Base-by-base conservation (phyloP, 1,284 basidiomycete genomes). In the Tetrapyrgos nigripes region DNA sequence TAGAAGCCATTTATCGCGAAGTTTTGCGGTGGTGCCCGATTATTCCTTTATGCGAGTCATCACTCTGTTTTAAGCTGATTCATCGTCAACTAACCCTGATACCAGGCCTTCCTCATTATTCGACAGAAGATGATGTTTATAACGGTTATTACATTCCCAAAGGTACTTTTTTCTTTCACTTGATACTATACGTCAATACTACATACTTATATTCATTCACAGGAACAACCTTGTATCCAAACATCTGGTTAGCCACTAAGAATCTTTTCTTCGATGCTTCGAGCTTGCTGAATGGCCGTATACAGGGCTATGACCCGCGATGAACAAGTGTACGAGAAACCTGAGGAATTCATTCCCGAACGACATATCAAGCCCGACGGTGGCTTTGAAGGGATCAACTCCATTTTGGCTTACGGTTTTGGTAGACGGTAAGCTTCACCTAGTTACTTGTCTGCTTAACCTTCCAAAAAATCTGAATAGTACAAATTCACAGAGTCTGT, bases 1-100 rank as follows among this genome's bases (percentile, higher is more conserved):
- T 74, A 19, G 61, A 69, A 44, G 71, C 72, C 1, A 53, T 71
- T 8, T 59, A 73, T 3, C 65, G 70, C 24, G 76, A 77, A 59
- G 63, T 68, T 3, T 48, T 73, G 45, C 58, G 73, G 17, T 74
- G 71, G 72, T 43, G 58, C 14, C 57, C 56, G 8, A 48, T 53
- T 27, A 17, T 55, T 23, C 62, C 62, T 1, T 14, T 55, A 6
- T 59, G 62, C 57, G 53, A 53, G 46, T 28, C 4, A 14, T 10
- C 17, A 11, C 48, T 29, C 2, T 14, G n/a, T n/a, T 21, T 19
- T 24, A 19, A n/a, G 29, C n/a, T n/a, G 4, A 26, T 10, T 14
- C 13, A 27, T 27, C 19, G 19, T n/a, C n/a, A 11, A 14, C 5
- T 23, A 13, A n/a, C n/a, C n/a, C n/a, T n/a, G n/a, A n/a, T n/a